phyloP scores from a whole-genome alignment of 441 rosid genomes.

The Mallotus japonicus region DNA sequence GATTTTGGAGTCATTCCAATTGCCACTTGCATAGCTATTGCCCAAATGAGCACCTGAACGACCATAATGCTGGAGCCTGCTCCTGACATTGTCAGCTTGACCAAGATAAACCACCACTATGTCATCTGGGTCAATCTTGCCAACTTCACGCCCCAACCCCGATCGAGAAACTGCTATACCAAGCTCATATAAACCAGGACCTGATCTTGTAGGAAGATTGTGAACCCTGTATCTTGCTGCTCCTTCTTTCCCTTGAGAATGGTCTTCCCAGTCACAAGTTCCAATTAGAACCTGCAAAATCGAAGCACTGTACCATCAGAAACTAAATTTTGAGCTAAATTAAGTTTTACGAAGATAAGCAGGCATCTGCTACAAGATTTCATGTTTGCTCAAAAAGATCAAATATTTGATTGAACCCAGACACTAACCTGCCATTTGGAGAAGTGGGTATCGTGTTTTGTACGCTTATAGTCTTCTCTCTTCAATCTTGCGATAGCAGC shows the following conservation, averaged over 20 bases:
- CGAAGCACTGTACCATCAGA: neutral
- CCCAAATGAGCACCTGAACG: slow-evolving; percentile 66
- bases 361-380: neutral
- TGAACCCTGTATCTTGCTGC: slow-evolving; percentile 62
- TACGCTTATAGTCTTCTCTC: slow-evolving; percentile 66
- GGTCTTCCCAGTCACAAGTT: slow-evolving; percentile 55
- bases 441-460: slow-evolving; percentile 71
- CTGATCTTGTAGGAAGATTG: slow-evolving; percentile 49
- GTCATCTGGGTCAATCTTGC: slow-evolving; percentile 38
- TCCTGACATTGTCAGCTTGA: slow-evolving; percentile 62
- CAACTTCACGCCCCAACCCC: slow-evolving; percentile 29
- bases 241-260: slow-evolving; percentile 48
- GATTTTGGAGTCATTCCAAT: slow-evolving; percentile 7
- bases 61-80: slow-evolving; percentile 60
- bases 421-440: slow-evolving; percentile 65
- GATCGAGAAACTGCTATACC: slow-evolving; percentile 36
- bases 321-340: neutral
- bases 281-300: slow-evolving; percentile 53
- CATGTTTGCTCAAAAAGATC: neutral
- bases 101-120: slow-evolving; percentile 56
- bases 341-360: neutral
- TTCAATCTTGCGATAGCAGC: slow-evolving; percentile 30
- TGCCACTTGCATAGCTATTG: slow-evolving; percentile 21
- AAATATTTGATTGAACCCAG: neutral
- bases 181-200: slow-evolving; percentile 74